Percentiles rank a stretch among this genome's conserved stretches.
phyloP scores from a whole-genome alignment of 345 rosid genomes.

The Aethionema arabicum region DNA sequence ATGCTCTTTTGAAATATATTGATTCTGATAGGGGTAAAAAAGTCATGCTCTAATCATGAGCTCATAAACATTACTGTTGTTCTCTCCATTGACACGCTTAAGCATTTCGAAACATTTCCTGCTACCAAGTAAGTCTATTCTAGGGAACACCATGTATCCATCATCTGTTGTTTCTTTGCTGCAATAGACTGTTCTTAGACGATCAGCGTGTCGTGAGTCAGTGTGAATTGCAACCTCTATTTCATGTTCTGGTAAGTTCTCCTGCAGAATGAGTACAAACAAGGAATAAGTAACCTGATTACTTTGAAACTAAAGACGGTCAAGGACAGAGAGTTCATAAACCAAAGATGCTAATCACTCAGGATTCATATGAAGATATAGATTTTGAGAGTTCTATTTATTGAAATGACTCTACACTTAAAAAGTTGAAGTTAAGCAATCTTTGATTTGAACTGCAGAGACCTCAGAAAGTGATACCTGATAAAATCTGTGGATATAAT shows the following conservation, averaged over 20 bases:
- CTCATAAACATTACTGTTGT: slow-evolving; percentile 75
- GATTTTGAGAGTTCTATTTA: not conserved
- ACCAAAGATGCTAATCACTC: not conserved
- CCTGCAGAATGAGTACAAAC: slow-evolving; percentile 44
- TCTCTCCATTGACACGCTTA: slow-evolving; percentile 76
- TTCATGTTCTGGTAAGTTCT: slow-evolving; percentile 66
- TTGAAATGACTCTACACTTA: not conserved
- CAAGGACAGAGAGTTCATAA: not conserved
- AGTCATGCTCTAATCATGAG: slow-evolving; percentile 70
- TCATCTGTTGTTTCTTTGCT: slow-evolving; percentile 51
- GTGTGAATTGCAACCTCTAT: slow-evolving; percentile 77
- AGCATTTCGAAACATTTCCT: slow-evolving; percentile 75
- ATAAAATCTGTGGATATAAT: slow-evolving; percentile 68
- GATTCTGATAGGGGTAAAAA: not conserved
- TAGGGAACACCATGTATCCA: slow-evolving; percentile 52
- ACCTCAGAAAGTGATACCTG: slow-evolving; percentile 54
- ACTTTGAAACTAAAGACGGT: not conserved
- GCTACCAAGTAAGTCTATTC: slow-evolving; percentile 79
- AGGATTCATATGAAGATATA: not conserved
- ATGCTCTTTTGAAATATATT: not conserved
- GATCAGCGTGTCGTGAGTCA: slow-evolving; percentile 81
- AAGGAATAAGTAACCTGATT: slow-evolving; percentile 21
- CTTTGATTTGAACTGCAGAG: not conserved
- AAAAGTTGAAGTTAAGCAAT: not conserved
- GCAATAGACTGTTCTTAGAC: slow-evolving; percentile 62